Base-by-base conservation (phyloP, 225 moss, liverwort and hornwort species). In the Physcomitrium patens region DNA sequence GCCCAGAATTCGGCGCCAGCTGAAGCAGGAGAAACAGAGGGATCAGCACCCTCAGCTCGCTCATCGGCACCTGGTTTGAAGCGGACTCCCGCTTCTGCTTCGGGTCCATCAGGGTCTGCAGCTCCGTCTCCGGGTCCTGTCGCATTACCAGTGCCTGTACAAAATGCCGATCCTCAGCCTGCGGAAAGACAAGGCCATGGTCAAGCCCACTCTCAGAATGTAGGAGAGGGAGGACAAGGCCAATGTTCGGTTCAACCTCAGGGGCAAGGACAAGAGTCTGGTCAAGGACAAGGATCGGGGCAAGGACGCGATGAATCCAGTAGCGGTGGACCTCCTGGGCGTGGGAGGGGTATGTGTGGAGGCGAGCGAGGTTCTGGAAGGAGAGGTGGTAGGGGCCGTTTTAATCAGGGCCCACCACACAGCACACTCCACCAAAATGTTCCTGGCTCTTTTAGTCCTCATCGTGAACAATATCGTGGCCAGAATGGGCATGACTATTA, bases 311-410 rank as follows among this genome's bases (percentile, higher is more conserved):
- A 61, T 42, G 77, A 57, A 23, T 22, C 57, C 54, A 54, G 18
- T 19, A 54, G 54, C 19, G 19, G 54, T 54, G 54, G 15, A 57
- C 57, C 57, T 57, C 20, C 57, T 57, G 49, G 78, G 45, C 3
- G 22, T 60, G 61, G 73, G 59, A 22, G 57, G 16, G 85, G 90
- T 22, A 78, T 71, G 45, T 71, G 68, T 1, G 77, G 79, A 17
- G 54, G 14, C n/a, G 54, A 54, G 7, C 54, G 16, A 54, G 54
- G 54, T 7, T 18, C 76, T 22, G 83, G 82, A n/a, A 73, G 85
- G 12, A 79, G 80, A 0, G 75, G 89, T 8, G 84, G 86, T 15
- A 80, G 86, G 59, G 89, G 82, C 18, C 84, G 82, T 10, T 84
- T 60, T 15, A 76, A 75, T 66, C 78, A 79, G 52, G 85, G 78